Evolutionary conservation across 2,329 filamentous ascomycete genomes (phyloP).

Genomic region (Cercospora sp.): DNA sequence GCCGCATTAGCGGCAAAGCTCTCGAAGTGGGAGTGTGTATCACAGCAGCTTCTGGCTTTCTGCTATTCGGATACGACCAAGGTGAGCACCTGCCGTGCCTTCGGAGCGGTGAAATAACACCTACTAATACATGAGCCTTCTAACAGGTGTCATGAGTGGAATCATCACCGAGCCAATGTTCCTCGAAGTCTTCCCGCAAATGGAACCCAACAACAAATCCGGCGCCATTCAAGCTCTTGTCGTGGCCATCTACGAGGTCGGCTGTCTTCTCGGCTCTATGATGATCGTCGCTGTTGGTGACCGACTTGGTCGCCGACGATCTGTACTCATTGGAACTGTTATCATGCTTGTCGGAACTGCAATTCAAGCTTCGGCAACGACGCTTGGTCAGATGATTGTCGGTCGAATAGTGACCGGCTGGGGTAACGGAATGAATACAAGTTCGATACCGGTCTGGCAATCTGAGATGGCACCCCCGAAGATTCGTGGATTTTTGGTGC

Average conservation of each 20-base stretch:
- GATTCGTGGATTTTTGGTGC: slow-evolving; percentile 87
- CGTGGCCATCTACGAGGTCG: slow-evolving; percentile 40
- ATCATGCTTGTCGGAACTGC: slow-evolving; percentile 63
- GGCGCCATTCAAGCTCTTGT: slow-evolving; percentile 37
- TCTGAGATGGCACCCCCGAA: slow-evolving; percentile 75
- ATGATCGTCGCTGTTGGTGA: slow-evolving; percentile 55
- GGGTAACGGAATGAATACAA: slow-evolving; percentile 41
- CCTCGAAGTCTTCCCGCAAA: slow-evolving; percentile 43
- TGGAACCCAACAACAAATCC: slow-evolving; percentile 35
- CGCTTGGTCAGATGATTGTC: slow-evolving; percentile 50
- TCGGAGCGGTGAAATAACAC: slow-evolving; percentile 1
- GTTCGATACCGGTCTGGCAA: slow-evolving; percentile 51
- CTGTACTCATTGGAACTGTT: slow-evolving; percentile 59
- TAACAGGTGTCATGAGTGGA: slow-evolving; percentile 45
- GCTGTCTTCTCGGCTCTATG: slow-evolving; percentile 43
- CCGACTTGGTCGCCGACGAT: slow-evolving; percentile 57
- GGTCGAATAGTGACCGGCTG: slow-evolving; percentile 54
- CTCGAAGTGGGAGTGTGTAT: slow-evolving; percentile 25
- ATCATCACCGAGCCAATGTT: slow-evolving; percentile 47
- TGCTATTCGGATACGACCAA: slow-evolving; percentile 30
- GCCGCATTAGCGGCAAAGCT: slow-evolving; percentile 20
- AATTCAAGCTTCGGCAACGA: slow-evolving; percentile 56
- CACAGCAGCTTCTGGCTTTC: slow-evolving; percentile 21
- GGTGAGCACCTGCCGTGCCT: neutral
- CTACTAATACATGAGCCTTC: neutral